Base-by-base conservation (phyloP, 129 eudicot species). In the Flaveria ramosissima region DNA sequence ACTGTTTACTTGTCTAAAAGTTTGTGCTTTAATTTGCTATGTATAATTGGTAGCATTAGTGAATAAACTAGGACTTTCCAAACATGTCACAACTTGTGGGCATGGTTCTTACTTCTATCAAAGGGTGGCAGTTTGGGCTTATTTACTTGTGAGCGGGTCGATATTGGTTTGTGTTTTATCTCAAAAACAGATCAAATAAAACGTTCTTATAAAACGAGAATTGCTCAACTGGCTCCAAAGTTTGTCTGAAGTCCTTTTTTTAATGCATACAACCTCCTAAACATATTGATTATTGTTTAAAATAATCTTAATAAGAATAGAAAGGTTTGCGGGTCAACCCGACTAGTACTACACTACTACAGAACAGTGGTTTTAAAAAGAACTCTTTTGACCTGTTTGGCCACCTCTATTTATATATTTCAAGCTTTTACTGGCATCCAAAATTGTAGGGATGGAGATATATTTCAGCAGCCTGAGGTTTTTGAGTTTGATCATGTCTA, bases 401-500 rank as follows among this genome's bases (percentile, higher is more conserved):
- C 55, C 55, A 19, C 36, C 36, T 41, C 9, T 43, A 9, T 16
- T 4, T 57, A 4, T 21, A 59, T 46, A 19, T 51, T 26, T 52
- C 56, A 73, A 70, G 51, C 70, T 63, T 7, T 73, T 81, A 50
- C 79, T 45, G 41, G 51, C 59, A 45, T 72, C 47, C 63, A 14
- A 67, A 48, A 65, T 57, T 73, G 72, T 83, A 94, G 96, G 83
- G 76, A 48, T 63, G 83, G 86, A 70, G 89, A 84, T 84, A 42
- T 82, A 77, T 91, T 84, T 87, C 98, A 93, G 85, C 93, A 84
- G 84, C 98, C 98, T 68, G 98, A 94, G 77, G 80, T 91, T 62
- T 94, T 87, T 59, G 97, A 94, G 48, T 91, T 94, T 73, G 98
- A 94, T 82, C 98, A 94, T 71, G 80, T 94, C 72, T 86, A 94